Percentiles rank a stretch among this genome's conserved stretches.
Evolutionary conservation across 352 stramenopile species (phyloP).

Genomic region (Phytophthora pinifolia): DNA sequence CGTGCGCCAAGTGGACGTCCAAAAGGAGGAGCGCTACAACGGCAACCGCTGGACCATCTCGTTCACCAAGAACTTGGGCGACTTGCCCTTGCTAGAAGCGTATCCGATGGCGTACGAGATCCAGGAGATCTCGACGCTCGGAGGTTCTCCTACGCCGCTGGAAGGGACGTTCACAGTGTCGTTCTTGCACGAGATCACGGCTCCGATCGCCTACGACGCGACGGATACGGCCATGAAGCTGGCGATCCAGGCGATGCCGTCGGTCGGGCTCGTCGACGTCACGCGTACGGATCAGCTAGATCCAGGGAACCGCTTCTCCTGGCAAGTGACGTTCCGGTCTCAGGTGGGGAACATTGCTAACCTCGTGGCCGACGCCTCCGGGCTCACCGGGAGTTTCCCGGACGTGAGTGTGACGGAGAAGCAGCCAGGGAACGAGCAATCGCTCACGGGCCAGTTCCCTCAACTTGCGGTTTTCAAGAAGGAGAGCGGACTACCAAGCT

Average conservation of each 20-base stretch:
- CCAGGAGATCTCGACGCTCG: constrained; percentile 90
- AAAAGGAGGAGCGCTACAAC: constrained; percentile 70
- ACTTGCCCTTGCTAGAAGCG: constrained; percentile 89
- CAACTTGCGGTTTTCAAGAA: constrained; percentile 88
- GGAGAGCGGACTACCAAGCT: constrained; percentile 90
- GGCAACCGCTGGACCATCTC: constrained; percentile 94
- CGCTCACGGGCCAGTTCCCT: constrained; percentile 80
- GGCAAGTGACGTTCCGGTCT: constrained; percentile 93
- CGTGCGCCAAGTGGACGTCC: constrained; percentile 71
- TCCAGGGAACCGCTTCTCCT: constrained; percentile 86
- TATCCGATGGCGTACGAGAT: constrained; percentile 92
- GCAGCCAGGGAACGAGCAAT: constrained; percentile 59
- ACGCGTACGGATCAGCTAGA: constrained; percentile 66
- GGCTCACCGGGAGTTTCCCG: constrained; percentile 62
- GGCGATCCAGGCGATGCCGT: constrained; percentile 86
- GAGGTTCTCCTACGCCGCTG: constrained; percentile 93
- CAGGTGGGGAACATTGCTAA: constrained; percentile 80
- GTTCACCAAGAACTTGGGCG: constrained; percentile 95
- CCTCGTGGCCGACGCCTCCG: constrained; percentile 41
- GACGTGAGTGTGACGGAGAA: constrained; percentile 61
- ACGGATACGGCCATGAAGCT: constrained; percentile 83
- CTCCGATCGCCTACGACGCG: constrained; percentile 85
- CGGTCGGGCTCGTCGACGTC: constrained; percentile 91
- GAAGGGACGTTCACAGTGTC: constrained; percentile 87
- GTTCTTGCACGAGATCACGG: constrained; percentile 80